Evolutionary conservation across 2,329 filamentous ascomycete species (phyloP).

Genomic region (Elsinoe necatrix): DNA sequence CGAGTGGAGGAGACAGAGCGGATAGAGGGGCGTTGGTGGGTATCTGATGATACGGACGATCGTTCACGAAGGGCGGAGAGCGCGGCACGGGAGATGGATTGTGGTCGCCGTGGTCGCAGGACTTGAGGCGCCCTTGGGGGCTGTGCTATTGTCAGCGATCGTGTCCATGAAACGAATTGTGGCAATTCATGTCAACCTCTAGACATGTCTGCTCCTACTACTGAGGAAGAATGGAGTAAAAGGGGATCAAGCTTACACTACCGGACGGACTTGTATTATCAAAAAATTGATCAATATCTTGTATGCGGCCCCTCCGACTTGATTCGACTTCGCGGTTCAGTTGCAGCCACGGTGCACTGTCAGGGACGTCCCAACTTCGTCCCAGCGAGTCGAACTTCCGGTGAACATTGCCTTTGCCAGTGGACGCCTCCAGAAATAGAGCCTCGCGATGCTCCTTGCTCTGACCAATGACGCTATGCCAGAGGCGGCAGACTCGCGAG

Average conservation of each 20-base stretch:
- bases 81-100: neutral
- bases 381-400: neutral
- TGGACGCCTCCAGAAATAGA: slow-evolving; percentile 4
- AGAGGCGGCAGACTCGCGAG: neutral
- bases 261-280: neutral
- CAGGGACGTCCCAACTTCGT: slow-evolving; percentile 9
- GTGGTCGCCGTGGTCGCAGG: slow-evolving; percentile 1
- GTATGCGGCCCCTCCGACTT: neutral
- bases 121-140: neutral
- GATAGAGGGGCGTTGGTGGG: neutral
- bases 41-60: neutral
- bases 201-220: too few relatives aligned
- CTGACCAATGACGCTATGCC: neutral
- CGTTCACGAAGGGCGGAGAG: neutral
- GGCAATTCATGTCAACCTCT: too few relatives aligned
- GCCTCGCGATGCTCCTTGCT: neutral
- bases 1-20: neutral
- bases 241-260: neutral
- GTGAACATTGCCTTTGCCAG: neutral
- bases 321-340: neutral
- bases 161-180: neutral
- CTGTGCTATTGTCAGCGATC: neutral
- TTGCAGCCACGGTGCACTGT: slow-evolving; percentile 5
- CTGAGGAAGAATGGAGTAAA: neutral
- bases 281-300: neutral